A percentile compares a stretch with the other conserved stretches of the same genome.
Evolutionary conservation across 2,329 filamentous ascomycete genomes (phyloP).

Genomic region (Colletotrichum paranaense): DNA sequence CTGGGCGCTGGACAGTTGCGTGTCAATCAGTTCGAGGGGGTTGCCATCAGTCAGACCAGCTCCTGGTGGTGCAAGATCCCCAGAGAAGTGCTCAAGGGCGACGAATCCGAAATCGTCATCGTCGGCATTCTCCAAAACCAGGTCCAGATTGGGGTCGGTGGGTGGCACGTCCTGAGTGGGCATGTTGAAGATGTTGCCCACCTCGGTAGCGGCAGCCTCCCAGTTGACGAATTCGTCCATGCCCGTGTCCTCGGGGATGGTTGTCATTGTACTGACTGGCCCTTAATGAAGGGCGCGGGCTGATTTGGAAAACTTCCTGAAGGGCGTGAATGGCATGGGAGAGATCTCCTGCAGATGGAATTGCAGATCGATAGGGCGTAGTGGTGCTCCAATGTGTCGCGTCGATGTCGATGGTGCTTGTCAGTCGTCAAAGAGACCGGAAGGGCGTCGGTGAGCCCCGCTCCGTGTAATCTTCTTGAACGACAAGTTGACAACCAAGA

Average conservation of each 20-base stretch:
- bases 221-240: slow-evolving; percentile 74
- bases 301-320: slow-evolving; percentile 11
- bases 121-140: slow-evolving; percentile 66
- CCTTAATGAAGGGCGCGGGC: slow-evolving; percentile 26
- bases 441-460: slow-evolving; percentile 30
- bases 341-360: slow-evolving; percentile 6
- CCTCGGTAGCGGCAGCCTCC: slow-evolving; percentile 60
- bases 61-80: slow-evolving; percentile 50
- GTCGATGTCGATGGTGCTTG: slow-evolving; percentile 13
- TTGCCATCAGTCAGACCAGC: slow-evolving; percentile 13
- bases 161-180: slow-evolving; percentile 49
- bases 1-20: slow-evolving; percentile 3
- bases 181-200: slow-evolving; percentile 47
- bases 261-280: slow-evolving; percentile 42
- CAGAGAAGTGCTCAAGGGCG: slow-evolving; percentile 68
- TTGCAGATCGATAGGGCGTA: slow-evolving; percentile 23
- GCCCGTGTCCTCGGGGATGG: slow-evolving; percentile 63
- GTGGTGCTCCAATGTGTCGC: not conserved
- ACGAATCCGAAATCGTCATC: slow-evolving; percentile 70
- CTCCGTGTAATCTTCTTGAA: slow-evolving; percentile 14
- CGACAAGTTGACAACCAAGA: not conserved
- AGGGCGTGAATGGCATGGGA: slow-evolving; percentile 31
- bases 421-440: slow-evolving; percentile 13
- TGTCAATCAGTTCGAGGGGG: slow-evolving; percentile 1
- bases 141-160: slow-evolving; percentile 57